Evolutionary conservation across 2,329 filamentous ascomycete species (phyloP), one percentile per base, ranked within the genome.

Genomic region (Alternaria postmessia): DNA sequence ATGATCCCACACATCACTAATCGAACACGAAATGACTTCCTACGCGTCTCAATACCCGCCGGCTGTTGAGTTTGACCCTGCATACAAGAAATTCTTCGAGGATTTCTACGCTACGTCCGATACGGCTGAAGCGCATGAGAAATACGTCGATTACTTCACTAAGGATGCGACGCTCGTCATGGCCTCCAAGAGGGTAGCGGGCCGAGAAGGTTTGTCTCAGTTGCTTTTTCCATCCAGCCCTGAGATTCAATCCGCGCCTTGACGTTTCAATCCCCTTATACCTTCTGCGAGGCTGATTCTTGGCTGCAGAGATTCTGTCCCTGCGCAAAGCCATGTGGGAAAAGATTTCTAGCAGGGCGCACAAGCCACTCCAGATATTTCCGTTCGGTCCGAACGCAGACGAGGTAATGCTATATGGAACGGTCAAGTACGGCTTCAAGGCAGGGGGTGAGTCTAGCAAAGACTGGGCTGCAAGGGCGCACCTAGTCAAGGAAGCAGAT

Each of bases 401-500:
- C 30, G 83, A 87, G 63, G 79, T 85, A 18, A 87, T 87, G 85
- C 66, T 87, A 4, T 81, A 82, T 64, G 85, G 85, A 1, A 83
- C 74, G 4, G 86, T 87, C 12, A 80, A 80, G 42, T 87, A 86
- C 72, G 79, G 69, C 14, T 67, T 87, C 54, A 86, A 85, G 68
- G 82, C 83, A 67, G 85, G 84, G 16, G 79, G 78, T 28, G 76
- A 79, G 51, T 75, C 75, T 4, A 69, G 69, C 2, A 71, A 86
- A 4, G 84, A 86, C 11, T 88, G 86, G 86, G 83, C 84, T 18
- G 86, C 81, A 52, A 78, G 84, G 62, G 86, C 84, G 4, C 79
- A 84, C 54, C 80, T 89, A 44, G 75, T 81, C 28, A 82, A 84
- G 6, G 78, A 84, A 5, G 78, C 79, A 44, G 81, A 84, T 46